phyloP scores from a whole-genome alignment of 148 eudicot species.

The Nepenthes mirabilis region DNA sequence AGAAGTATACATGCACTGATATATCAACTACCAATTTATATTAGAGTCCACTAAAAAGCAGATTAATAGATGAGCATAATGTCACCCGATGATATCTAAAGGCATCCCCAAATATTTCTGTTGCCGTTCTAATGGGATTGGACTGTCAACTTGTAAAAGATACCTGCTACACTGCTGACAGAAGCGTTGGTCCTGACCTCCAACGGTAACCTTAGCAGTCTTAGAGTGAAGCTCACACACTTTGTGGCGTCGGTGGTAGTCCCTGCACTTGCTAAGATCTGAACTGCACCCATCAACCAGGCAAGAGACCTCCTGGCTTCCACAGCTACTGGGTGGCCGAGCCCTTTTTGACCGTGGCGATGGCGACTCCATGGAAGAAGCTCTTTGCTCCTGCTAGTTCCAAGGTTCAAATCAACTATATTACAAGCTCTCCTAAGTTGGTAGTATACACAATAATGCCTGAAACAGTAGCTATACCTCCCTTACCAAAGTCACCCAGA shows the following conservation, averaged over 20 bases:
- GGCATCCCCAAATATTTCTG: neutral
- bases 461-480: too few species aligned
- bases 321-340: neutral
- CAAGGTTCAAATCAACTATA: neutral
- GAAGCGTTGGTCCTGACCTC: slow-evolving; percentile 28
- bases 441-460: too few species aligned
- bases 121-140: neutral
- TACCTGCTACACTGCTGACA: slow-evolving; percentile 50
- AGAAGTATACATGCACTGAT: too few species aligned
- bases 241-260: slow-evolving; percentile 38
- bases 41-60: too few species aligned
- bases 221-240: slow-evolving; percentile 39
- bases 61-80: neutral
- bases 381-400: slow-evolving; percentile 7
- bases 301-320: slow-evolving; percentile 10
- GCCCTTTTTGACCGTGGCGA: slow-evolving; percentile 17
- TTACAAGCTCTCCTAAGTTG: neutral
- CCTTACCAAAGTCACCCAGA: too few species aligned
- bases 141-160: neutral
- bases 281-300: slow-evolving; percentile 22
- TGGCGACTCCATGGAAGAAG: neutral
- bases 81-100: neutral
- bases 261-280: slow-evolving; percentile 25
- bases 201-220: slow-evolving; percentile 21
- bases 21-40: too few species aligned